Percentiles rank a stretch among this genome's conserved stretches.
These are phyloP conservation scores for Trichosporon inkin DNA, from an alignment of 1,284 basidiomycete genomes.

Conservation along the genomic window DNA sequence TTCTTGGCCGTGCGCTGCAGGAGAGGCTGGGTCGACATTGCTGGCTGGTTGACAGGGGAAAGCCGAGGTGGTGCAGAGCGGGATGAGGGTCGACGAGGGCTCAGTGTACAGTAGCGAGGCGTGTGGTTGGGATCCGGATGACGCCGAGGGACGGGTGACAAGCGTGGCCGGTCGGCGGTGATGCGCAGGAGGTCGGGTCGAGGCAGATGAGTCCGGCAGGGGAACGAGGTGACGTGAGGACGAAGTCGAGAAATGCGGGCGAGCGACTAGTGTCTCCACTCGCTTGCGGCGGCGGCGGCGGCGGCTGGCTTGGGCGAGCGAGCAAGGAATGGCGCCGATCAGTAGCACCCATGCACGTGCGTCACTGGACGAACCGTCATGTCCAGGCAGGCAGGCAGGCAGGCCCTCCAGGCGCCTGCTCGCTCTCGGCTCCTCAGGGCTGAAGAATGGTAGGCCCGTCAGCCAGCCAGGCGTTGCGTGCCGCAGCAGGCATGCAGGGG, in stretches of 20 bases:
- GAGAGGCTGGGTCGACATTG: conserved; percentile 98
- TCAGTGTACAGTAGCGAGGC: background rate
- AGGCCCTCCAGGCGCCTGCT: too few relatives aligned
- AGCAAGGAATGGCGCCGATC: conserved; percentile 4
- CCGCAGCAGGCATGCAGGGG: too few relatives aligned
- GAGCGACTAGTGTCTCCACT: background rate
- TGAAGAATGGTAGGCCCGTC: too few relatives aligned
- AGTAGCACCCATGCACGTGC: conserved; percentile 12
- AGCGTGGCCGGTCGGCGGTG: background rate
- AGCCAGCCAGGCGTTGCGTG: too few relatives aligned
- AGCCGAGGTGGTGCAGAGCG: background rate
- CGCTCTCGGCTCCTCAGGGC: background rate
- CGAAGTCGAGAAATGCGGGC: background rate
- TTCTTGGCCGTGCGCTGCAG: conserved; percentile 93
- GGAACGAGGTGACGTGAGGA: background rate
- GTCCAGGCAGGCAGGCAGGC: too few relatives aligned
- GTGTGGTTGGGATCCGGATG: background rate
- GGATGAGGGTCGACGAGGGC: background rate
- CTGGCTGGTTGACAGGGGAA: background rate
- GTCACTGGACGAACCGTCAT: conserved; percentile 8
- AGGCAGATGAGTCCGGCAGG: background rate
- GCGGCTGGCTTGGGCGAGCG: conserved; percentile 2
- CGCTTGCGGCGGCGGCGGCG: background rate
- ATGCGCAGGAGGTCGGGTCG: background rate
- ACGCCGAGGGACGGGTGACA: background rate